Evolutionary conservation across 148 eudicot genomes (phyloP), one percentile per base, ranked within the genome.

Genomic region (Camellia lanceoleosa): DNA sequence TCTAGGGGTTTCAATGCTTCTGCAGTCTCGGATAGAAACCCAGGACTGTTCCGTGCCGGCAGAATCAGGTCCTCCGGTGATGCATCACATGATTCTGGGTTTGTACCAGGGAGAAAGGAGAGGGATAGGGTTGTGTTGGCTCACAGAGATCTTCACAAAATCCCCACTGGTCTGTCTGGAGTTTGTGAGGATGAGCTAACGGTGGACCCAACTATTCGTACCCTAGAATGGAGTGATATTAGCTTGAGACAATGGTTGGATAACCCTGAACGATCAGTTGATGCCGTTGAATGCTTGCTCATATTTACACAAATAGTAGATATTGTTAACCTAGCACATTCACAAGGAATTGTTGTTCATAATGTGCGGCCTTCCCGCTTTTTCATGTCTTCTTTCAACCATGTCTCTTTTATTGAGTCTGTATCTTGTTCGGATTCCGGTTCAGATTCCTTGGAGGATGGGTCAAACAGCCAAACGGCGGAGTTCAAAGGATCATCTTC

Each of bases 181-280:
- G 84, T 81, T 60, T 64, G 83, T 10, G 91, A 85, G 72, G 91
- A 80, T 80, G 89, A 85, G 30, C 65, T 82, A 42, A 85, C 80
- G n/a, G 78, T 86, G 79, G 87, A 86, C 76, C 87, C 94, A 18
- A 71, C 79, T 81, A 64, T 79, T 81, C 87, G 82, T 64, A 79
- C 82, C 10, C 46, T 80, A 74, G 92, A 91, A 79, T 89, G 86
- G 81, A 87, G 81, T 60, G 97, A 93, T 85, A 86, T 92, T 46
- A 96, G 97, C 84, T 84, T 96, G 87, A 91, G 99, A 77, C 89
- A 90, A 69, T 96, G 99, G 99, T 80, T 96, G 80, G 95, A 96
- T 81, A 86, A 93, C 75, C 88, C 90, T 23, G 89, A 91, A 78
- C 92, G 98, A 68, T 63, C 83, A 1, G 87, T 95, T 68, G 94